Percentiles rank a stretch among this genome's conserved stretches.
Conservation (phyloP, 2,329 filamentous ascomycete genomes). For the Claviceps lovelessii region DNA sequence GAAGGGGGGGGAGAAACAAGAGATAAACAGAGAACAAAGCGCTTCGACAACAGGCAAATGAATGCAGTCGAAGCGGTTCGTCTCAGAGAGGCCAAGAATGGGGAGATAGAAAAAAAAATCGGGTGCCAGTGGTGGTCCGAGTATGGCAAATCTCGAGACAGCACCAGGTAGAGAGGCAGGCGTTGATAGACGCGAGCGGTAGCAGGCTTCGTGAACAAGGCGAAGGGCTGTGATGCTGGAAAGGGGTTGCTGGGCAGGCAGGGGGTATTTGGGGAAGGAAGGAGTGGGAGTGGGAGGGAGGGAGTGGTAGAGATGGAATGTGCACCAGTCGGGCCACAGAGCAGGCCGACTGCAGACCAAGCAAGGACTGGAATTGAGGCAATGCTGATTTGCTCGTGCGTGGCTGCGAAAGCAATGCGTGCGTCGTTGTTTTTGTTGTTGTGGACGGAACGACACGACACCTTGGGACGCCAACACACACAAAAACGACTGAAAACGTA, state of each 20-base stretch:
- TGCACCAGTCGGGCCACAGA: not conserved
- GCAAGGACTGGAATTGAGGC: not conserved
- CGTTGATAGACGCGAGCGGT: not conserved
- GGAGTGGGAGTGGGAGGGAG: not conserved
- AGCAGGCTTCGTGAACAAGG: not conserved
- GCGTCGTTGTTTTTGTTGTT: not conserved
- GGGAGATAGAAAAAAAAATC: not conserved
- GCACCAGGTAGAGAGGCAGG: not conserved
- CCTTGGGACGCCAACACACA: not conserved
- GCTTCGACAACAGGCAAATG: slow-evolving; percentile 8
- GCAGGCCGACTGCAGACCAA: not conserved
- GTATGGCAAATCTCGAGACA: slow-evolving; percentile 3
- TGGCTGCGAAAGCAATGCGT: not conserved
- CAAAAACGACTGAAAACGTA: not conserved
- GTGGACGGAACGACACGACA: too few relatives aligned
- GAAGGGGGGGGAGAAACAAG: not conserved
- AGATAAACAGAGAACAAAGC: too few relatives aligned
- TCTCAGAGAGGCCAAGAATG: not conserved
- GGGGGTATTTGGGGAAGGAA: not conserved
- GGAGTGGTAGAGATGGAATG: not conserved
- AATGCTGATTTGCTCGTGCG: not conserved
- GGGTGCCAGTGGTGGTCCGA: not conserved
- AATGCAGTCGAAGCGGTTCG: slow-evolving; percentile 10
- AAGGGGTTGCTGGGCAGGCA: not conserved
- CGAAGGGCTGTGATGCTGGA: not conserved